A percentile compares a stretch with the other conserved stretches of the same genome.
Evolutionary conservation across 805 yeast genomes (phyloP).

Genomic region (Ogataea polymorpha): DNA sequence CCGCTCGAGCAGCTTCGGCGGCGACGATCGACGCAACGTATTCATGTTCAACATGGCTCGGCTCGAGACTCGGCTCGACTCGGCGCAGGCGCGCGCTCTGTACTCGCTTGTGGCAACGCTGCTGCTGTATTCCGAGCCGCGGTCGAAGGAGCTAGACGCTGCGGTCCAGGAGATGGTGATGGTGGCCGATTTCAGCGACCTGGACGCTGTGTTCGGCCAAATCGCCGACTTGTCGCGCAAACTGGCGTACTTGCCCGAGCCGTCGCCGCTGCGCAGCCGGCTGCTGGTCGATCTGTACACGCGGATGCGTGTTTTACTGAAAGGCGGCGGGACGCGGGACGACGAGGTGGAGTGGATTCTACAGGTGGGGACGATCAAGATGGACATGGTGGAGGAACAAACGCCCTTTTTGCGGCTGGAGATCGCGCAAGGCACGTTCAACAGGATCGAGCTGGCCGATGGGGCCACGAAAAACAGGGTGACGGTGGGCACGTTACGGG

Average conservation of each 20-base stretch:
- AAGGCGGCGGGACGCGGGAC: conserved; percentile 17
- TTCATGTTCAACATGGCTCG: conserved; percentile 67
- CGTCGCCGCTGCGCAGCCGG: conserved; percentile 31
- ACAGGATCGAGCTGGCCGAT: conserved; percentile 59
- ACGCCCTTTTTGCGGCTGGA: conserved; percentile 69
- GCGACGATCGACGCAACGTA: conserved; percentile 38
- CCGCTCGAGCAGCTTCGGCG: conserved; percentile 42
- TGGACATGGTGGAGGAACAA: conserved; percentile 63
- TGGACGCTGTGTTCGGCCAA: conserved; percentile 28
- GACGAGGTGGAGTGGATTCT: conserved; percentile 55
- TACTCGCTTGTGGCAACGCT: conserved; percentile 62
- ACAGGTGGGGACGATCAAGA: conserved; percentile 63
- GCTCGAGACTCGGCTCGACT: conserved; percentile 64
- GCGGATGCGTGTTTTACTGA: conserved; percentile 38
- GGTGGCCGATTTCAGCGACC: conserved; percentile 66
- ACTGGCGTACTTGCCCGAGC: conserved; percentile 7
- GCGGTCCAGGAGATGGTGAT: conserved; percentile 63
- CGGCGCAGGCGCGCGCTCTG: conserved; percentile 67
- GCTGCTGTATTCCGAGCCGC: conserved; percentile 64
- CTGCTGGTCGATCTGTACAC: conserved; percentile 42
- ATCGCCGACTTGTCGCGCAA: conserved; percentile 7
- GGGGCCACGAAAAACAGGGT: conserved; percentile 65
- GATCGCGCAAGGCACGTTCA: conserved; percentile 56
- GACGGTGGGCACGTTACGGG: conserved; percentile 60
- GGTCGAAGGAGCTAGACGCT: conserved; percentile 52